Percentiles rank a stretch among this genome's conserved stretches.
phyloP scores from a whole-genome alignment of 208 protist genomes.

The Trypanosoma platydactyli region DNA sequence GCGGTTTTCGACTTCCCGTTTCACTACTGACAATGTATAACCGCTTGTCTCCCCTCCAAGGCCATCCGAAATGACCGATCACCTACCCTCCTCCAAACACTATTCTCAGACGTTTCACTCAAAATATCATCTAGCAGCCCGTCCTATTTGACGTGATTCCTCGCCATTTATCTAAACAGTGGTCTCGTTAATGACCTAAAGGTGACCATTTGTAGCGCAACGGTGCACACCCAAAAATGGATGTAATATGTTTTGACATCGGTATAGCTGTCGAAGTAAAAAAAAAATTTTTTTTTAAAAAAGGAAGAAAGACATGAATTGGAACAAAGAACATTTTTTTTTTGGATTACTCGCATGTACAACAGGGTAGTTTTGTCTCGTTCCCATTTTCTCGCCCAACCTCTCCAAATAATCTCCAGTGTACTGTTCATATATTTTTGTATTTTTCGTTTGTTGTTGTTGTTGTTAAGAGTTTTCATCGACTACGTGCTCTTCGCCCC shows the following conservation, averaged over 20 bases:
- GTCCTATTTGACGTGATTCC: not conserved
- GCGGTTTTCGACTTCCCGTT: slow-evolving; percentile 10
- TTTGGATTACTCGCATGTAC: too few species aligned
- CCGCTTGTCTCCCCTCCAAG: too few species aligned
- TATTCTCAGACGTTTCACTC: not conserved
- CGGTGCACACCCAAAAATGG: not conserved
- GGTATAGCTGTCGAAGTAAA: not conserved
- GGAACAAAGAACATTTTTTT: not conserved
- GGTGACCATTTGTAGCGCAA: too few species aligned
- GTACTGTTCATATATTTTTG: too few species aligned
- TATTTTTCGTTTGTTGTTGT: too few species aligned
- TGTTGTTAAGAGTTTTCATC: too few species aligned
- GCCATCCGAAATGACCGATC: slow-evolving; percentile 8
- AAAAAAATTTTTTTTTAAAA: not conserved
- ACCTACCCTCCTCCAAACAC: too few species aligned
- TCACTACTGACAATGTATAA: slow-evolving; percentile 12
- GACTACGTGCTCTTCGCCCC: slow-evolving; percentile 1
- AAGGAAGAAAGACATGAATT: not conserved
- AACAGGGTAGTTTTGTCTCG: too few species aligned
- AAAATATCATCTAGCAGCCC: slow-evolving; percentile 1
- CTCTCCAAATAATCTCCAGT: slow-evolving; percentile 11
- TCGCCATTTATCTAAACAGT: not conserved
- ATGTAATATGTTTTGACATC: not conserved
- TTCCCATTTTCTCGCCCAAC: too few species aligned
- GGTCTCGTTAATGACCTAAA: slow-evolving; percentile 9